Evolutionary conservation across 345 rosid genomes (phyloP).

Genomic region (Gossypium stocksii): DNA sequence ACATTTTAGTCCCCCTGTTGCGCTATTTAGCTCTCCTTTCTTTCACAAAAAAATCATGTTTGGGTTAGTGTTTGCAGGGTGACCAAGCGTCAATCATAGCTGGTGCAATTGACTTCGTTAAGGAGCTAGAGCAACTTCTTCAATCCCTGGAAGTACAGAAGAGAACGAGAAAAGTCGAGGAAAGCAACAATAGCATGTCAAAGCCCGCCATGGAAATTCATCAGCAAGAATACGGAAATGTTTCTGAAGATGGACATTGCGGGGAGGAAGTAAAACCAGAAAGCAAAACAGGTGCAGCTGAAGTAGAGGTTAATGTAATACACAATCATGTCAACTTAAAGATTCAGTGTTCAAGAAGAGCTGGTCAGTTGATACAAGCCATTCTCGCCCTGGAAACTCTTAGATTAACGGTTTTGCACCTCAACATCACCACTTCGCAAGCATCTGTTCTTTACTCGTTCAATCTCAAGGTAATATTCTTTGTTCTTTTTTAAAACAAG

Average conservation of each 20-base stretch:
- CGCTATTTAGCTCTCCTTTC: neutral
- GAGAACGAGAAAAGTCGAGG: conserved; percentile 31
- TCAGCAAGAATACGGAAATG: conserved; percentile 3
- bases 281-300: conserved; percentile 24
- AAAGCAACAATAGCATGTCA: conserved; percentile 11
- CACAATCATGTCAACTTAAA: conserved; percentile 58
- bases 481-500: neutral
- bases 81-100: conserved; percentile 81
- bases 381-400: conserved; percentile 56
- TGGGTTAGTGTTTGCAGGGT: conserved; percentile 34
- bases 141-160: conserved; percentile 55
- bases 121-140: conserved; percentile 66
- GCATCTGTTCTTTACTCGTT: conserved; percentile 50
- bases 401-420: conserved; percentile 58
- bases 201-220: conserved; percentile 21
- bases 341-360: conserved; percentile 43
- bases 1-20: neutral
- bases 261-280: conserved; percentile 24
- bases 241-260: neutral
- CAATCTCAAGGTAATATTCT: conserved; percentile 59
- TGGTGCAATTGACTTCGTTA: conserved; percentile 84
- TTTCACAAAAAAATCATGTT: neutral
- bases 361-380: conserved; percentile 54
- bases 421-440: conserved; percentile 50
- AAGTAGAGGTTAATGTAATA: conserved; percentile 46